Evolutionary conservation across 1,284 basidiomycete species (phyloP), one percentile per base, ranked within the genome.

Genomic region (Heterobasidion occidentale): DNA sequence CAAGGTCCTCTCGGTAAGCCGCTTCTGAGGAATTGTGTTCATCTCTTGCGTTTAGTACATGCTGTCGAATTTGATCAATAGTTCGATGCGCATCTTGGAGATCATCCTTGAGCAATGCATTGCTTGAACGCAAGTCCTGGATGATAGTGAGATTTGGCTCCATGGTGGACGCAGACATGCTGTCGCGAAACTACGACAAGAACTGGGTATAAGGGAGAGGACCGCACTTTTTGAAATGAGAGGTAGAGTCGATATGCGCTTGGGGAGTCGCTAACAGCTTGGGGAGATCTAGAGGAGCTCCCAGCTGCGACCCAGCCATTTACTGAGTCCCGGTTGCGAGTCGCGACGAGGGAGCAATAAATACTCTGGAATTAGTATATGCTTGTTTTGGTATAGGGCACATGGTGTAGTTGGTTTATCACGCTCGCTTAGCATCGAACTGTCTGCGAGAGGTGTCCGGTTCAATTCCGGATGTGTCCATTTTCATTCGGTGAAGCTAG

Each of bases 401-500:
- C 50, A 51, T 51, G 50, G 50, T 51, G 50, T 51, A 51, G 50
- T 51, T 51, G 50, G 50, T 48, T 49, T 51, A 51, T 51, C 33
- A 51, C 50, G 50, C 50, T 51, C 50, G 50, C 50, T 51, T 51
- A 51, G 33, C 33, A 51, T 33, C 14, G n/a, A 5, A 14, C 14
- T 15, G 20, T 19, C n/a, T 51, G 50, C 27, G 50, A 51, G 50
- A 51, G 50, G 46, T 48, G 46, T 48, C 46, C 46, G 50, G 50
- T 51, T 51, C 50, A 51, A 51, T 51, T 51, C 50, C 50, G 50
- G 50, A 51, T 51, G 50, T 36, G 34, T 51, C 50, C 50, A 51
- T 19, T 19, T 19, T 19, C 19, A 19, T 19, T 2, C 19, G 19
- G 19, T 19, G 19, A 19, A 19, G 19, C 19, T 1, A 19, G 19